phyloP scores from a whole-genome alignment of 2,329 filamentous ascomycete genomes.

The Aspergillus sp. region DNA sequence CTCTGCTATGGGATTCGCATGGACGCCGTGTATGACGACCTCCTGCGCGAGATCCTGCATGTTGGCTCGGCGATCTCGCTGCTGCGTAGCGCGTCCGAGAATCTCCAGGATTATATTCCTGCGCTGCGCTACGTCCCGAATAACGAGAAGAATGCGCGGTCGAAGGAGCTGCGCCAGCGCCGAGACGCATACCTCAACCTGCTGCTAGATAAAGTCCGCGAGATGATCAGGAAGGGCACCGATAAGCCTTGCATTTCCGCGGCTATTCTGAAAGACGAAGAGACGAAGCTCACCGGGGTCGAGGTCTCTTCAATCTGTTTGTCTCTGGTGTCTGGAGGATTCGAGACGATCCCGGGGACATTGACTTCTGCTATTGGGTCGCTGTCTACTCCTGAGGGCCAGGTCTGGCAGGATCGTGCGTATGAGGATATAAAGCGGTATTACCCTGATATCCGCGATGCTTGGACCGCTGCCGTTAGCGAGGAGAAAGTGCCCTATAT shows the following conservation, averaged over 20 bases:
- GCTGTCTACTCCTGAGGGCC: slow-evolving; percentile 62
- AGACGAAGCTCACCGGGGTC: slow-evolving; percentile 63
- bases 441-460: slow-evolving; percentile 63
- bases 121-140: slow-evolving; percentile 60
- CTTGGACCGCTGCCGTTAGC: slow-evolving; percentile 64
- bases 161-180: slow-evolving; percentile 61
- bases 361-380: slow-evolving; percentile 72
- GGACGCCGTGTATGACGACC: slow-evolving; percentile 62
- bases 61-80: slow-evolving; percentile 71
- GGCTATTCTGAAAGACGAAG: slow-evolving; percentile 65
- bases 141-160: slow-evolving; percentile 55
- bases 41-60: slow-evolving; percentile 68
- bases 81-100: slow-evolving; percentile 70
- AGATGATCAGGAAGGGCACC: slow-evolving; percentile 57
- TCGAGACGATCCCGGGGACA: slow-evolving; percentile 74
- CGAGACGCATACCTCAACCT: slow-evolving; percentile 63
- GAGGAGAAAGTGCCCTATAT: slow-evolving; percentile 73
- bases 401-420: slow-evolving; percentile 65
- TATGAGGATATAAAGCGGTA: slow-evolving; percentile 65
- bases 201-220: slow-evolving; percentile 55
- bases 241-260: slow-evolving; percentile 65
- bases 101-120: slow-evolving; percentile 76
- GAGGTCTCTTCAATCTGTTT: slow-evolving; percentile 74
- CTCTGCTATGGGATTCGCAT: slow-evolving; percentile 75
- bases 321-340: slow-evolving; percentile 72